phyloP scores from a whole-genome alignment of 1,284 basidiomycete genomes.

The Rhodotorula sp. region DNA sequence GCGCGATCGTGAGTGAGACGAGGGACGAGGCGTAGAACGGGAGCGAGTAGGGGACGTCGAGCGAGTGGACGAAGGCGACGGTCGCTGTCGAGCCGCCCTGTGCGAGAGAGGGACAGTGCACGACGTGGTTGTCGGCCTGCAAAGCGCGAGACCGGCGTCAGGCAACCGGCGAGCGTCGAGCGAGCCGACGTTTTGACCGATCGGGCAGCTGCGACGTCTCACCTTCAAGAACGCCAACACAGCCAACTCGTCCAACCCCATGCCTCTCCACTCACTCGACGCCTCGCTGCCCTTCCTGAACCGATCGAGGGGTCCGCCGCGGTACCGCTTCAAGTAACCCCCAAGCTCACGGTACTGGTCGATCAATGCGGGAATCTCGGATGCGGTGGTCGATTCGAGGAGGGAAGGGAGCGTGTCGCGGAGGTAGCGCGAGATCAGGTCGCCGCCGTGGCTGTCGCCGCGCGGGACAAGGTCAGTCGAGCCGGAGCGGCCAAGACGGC shows the following conservation, averaged over 20 bases:
- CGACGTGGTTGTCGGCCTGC: conserved; percentile 62
- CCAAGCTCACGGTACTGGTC: conserved; percentile 55
- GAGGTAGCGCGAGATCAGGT: conserved; percentile 69
- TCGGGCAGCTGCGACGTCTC: conserved; percentile 39
- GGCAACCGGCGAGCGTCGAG: background rate
- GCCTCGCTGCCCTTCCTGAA: conserved; percentile 18
- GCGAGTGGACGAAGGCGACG: conserved; percentile 79
- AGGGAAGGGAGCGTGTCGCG: conserved; percentile 74
- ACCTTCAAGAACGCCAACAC: conserved; percentile 84
- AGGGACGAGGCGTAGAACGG: conserved; percentile 49
- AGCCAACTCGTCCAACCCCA: conserved; percentile 79
- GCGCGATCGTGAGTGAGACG: conserved; percentile 68
- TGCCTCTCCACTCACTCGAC: conserved; percentile 14
- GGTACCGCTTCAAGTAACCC: conserved; percentile 84
- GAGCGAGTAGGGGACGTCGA: conserved; percentile 59
- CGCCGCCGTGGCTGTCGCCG: conserved; percentile 69
- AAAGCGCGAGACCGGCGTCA: background rate
- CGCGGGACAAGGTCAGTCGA: conserved; percentile 11
- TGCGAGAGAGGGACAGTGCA: conserved; percentile 54
- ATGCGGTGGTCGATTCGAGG: conserved; percentile 67
- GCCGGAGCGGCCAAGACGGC: background rate
- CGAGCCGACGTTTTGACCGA: background rate
- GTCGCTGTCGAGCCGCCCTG: conserved; percentile 81
- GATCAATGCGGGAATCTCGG: conserved; percentile 70
- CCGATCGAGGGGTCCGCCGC: conserved; percentile 64